Percentiles rank a stretch among this genome's conserved stretches.
Evolutionary conservation across 129 eudicot genomes (phyloP).

Genomic region (Pulicaria dysenterica): DNA sequence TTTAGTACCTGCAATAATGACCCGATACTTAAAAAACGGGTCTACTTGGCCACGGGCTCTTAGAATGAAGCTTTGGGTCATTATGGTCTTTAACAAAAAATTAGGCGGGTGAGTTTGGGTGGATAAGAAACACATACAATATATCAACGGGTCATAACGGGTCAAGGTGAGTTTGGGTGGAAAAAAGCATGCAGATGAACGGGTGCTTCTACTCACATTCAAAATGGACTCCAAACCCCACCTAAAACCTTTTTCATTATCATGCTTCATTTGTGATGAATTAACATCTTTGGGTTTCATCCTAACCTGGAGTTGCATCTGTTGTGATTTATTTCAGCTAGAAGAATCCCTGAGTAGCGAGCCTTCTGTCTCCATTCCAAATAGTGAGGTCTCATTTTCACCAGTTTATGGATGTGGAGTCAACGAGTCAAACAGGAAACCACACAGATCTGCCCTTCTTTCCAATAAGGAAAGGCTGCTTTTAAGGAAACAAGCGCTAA

Average conservation of each 20-base stretch:
- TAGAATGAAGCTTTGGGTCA: no score
- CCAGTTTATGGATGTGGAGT: slow-evolving; percentile 17
- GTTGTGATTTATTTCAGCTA: slow-evolving; percentile 36
- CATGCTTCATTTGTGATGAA: not conserved
- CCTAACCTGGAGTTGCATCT: slow-evolving; percentile 18
- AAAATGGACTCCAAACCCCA: not conserved
- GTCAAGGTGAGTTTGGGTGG: no score
- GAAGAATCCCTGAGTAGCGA: slow-evolving; percentile 24
- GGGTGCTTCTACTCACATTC: no score
- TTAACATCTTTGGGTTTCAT: slow-evolving; percentile 2
- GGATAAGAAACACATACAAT: no score
- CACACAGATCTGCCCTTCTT: slow-evolving; percentile 52
- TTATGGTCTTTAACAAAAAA: no score
- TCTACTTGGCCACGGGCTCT: no score
- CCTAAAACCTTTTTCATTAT: not conserved
- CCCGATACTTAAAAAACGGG: no score
- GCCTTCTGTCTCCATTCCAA: slow-evolving; percentile 13
- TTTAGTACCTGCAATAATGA: no score
- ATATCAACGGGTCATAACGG: no score
- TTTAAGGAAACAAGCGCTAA: slow-evolving; percentile 85
- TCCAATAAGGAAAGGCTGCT: slow-evolving; percentile 89
- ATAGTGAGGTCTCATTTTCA: slow-evolving; percentile 29
- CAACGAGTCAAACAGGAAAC: slow-evolving; percentile 31
- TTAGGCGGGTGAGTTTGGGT: no score
- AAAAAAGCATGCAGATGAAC: no score